Base-by-base conservation (phyloP, 2,329 filamentous ascomycete species). In the Cordyceps farinosa region DNA sequence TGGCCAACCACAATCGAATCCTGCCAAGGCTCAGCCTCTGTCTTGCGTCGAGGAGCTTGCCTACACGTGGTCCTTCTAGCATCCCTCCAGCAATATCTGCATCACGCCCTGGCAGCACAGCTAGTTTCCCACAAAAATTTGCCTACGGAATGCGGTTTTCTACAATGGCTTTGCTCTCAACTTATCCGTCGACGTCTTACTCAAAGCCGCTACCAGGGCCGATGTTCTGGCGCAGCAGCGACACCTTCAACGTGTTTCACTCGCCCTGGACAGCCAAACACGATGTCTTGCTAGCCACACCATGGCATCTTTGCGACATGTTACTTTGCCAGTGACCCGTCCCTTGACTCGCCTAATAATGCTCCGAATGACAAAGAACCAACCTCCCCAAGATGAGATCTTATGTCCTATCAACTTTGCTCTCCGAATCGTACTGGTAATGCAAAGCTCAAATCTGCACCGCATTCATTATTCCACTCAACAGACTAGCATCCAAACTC, bases 251-350 rank as follows among this genome's bases (percentile, higher is more conserved):
- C 59, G 42, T 61, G 59, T 54, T 61, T 61, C 42, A 52, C 40
- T 38, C 30, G 42, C 30, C 50, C 32, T 29, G 40, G 22, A 15
- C 22, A 61, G 51, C 47, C 50, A 48, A 40, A 54, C 42, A 32
- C 59, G 42, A 54, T 61, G 59, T 61, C 59, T 61, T 38, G 59
- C 59, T 32, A 34, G 40, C 58, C 48, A 60, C 57, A 52, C 57
- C 27, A n/a, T 52, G 44, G 36, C 45, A 27, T 51, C 40, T 29
- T 52, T 42, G 40, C 48, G 48, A 51, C 38, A 45, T 47, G 30
- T 22, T 38, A 29, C 11, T 34, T 54, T 54, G 51, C 15, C 51
- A 27, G 30, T 7, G 29, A 32, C 56, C 27, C n/a, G 45, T 27
- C 27, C 29, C 22, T 54, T 45, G 50, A 48, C 48, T 47, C 38